Evolutionary conservation across 2,329 filamentous ascomycete genomes (phyloP).

Genomic region (Tothia fuscella): DNA sequence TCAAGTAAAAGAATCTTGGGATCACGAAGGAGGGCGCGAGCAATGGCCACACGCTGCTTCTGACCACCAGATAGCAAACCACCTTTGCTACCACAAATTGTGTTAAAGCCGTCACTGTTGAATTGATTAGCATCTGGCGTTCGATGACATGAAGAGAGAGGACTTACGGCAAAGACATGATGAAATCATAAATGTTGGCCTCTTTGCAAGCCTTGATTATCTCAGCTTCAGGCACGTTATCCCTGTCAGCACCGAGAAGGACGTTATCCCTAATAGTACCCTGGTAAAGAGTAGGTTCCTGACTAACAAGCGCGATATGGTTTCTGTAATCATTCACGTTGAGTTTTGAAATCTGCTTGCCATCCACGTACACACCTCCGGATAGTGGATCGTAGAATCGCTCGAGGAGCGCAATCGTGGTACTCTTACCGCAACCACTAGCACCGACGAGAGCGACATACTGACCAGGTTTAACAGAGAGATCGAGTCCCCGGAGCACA

Average conservation of each 20-base stretch:
- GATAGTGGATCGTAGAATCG: conserved; percentile 85
- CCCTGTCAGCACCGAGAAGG: conserved; percentile 54
- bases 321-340: conserved; percentile 80
- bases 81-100: conserved; percentile 77
- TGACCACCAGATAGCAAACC: conserved; percentile 79
- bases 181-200: conserved; percentile 88
- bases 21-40: conserved; percentile 78
- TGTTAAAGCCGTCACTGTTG: conserved; percentile 62
- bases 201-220: conserved; percentile 74
- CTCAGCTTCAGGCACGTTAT: conserved; percentile 57
- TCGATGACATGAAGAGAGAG: conserved; percentile 15
- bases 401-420: conserved; percentile 81
- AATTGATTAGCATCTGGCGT: conserved; percentile 16
- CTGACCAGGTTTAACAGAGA: conserved; percentile 62
- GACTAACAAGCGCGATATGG: conserved; percentile 76
- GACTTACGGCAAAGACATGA: conserved; percentile 61
- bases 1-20: conserved; percentile 71
- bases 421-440: conserved; percentile 87
- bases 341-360: conserved; percentile 64
- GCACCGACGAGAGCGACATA: conserved; percentile 88
- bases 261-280: conserved; percentile 88
- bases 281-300: conserved; percentile 91
- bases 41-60: conserved; percentile 90
- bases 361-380: conserved; percentile 73
- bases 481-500: conserved; percentile 75